These are phyloP conservation scores for Pyrus bretschneideri DNA, from an alignment of 306 rosid genomes.

Conservation along the genomic window DNA sequence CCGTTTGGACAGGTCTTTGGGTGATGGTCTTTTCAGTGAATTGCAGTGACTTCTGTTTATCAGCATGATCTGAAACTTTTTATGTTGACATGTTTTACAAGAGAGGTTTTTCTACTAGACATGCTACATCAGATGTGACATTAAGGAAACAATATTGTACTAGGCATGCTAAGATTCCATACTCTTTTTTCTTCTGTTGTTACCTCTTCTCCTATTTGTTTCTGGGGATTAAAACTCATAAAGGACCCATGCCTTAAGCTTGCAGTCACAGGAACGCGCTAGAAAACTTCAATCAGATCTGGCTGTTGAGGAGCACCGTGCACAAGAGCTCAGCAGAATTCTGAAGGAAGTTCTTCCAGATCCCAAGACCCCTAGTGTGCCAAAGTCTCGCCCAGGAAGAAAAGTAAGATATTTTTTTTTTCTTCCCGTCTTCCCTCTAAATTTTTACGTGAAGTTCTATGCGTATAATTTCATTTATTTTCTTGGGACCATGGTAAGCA, in stretches of 20 bases:
- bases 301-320: constrained; percentile 87
- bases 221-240: constrained; percentile 2
- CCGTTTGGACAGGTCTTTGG: background rate
- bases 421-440: background rate
- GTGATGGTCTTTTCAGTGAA: background rate
- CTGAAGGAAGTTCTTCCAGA: constrained; percentile 81
- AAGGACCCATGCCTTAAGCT: constrained; percentile 15
- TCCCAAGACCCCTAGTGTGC: constrained; percentile 59
- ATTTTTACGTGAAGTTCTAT: background rate
- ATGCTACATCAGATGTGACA: background rate
- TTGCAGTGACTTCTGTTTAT: background rate
- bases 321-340: constrained; percentile 73
- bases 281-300: constrained; percentile 76
- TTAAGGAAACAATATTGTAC: too few species aligned
- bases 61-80: background rate
- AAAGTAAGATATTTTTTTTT: constrained; percentile 38
- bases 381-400: constrained; percentile 59
- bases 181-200: background rate
- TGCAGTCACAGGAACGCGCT: constrained; percentile 79
- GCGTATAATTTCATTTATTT: constrained; percentile 4
- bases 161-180: too few species aligned
- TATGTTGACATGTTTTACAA: background rate
- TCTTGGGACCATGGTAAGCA: background rate
- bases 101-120: background rate
- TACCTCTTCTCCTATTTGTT: background rate